Evolutionary conservation across 768 basidiomycete genomes (phyloP).

Genomic region (Suillus lakei): DNA sequence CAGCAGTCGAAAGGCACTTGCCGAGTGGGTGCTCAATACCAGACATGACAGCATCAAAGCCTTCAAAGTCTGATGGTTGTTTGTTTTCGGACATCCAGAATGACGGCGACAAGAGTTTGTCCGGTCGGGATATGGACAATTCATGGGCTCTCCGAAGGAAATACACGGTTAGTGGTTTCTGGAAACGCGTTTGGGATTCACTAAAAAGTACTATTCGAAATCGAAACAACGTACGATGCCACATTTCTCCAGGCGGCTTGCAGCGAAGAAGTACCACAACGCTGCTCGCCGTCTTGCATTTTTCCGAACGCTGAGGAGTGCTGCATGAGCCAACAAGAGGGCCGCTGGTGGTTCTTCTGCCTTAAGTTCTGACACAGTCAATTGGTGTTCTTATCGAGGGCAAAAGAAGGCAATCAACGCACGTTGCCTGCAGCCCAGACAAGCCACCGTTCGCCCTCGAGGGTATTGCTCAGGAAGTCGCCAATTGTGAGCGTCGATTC

Average conservation of each 20-base stretch:
- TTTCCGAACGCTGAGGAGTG: slow-evolving; percentile 66
- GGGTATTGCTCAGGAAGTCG: slow-evolving; percentile 59
- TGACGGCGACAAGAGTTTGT: slow-evolving; percentile 72
- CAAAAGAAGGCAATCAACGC: slow-evolving; percentile 34
- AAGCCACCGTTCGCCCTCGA: slow-evolving; percentile 86
- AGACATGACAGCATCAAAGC: slow-evolving; percentile 67
- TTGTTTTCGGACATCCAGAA: slow-evolving; percentile 79
- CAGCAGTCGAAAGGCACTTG: slow-evolving; percentile 28
- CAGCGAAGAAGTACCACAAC: slow-evolving; percentile 79
- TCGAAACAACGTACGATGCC: slow-evolving; percentile 67
- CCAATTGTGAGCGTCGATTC: slow-evolving; percentile 60
- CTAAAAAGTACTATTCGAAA: slow-evolving; percentile 12
- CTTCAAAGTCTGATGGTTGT: slow-evolving; percentile 40
- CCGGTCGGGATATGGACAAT: slow-evolving; percentile 54
- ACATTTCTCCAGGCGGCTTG: slow-evolving; percentile 79
- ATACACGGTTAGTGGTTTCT: slow-evolving; percentile 89
- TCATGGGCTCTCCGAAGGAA: slow-evolving; percentile 75
- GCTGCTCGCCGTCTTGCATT: slow-evolving; percentile 65
- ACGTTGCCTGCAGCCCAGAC: slow-evolving; percentile 87
- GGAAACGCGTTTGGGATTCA: slow-evolving; percentile 11
- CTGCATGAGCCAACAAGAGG: slow-evolving; percentile 81
- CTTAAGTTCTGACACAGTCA: slow-evolving; percentile 48
- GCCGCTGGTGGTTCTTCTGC: slow-evolving; percentile 84
- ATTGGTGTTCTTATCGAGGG: slow-evolving; percentile 16
- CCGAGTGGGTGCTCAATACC: slow-evolving; percentile 84